Percentiles rank a stretch among this genome's conserved stretches.
These are phyloP conservation scores for Xerocomellus amylosporus DNA, from an alignment of 768 basidiomycete species.

Conservation along the genomic window DNA sequence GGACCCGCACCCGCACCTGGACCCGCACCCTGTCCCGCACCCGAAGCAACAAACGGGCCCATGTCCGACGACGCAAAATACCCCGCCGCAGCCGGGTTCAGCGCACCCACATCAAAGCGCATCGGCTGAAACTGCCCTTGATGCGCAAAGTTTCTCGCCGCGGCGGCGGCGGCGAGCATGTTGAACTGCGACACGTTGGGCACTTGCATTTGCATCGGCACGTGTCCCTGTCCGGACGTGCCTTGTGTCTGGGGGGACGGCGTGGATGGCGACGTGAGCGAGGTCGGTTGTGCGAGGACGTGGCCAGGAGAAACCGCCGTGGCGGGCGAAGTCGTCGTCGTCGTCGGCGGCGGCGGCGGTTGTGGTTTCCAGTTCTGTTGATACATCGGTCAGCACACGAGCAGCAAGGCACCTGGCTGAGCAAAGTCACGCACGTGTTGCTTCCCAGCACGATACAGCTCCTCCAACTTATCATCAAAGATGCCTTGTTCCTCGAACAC, in stretches of 20 bases:
- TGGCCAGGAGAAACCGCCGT: neutral
- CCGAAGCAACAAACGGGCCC: slow-evolving; percentile 10
- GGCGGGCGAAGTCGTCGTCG: slow-evolving; percentile 1
- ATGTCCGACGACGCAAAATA: slow-evolving; percentile 22
- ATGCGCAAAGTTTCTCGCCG: slow-evolving; percentile 23
- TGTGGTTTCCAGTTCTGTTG: slow-evolving; percentile 58
- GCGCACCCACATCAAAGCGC: slow-evolving; percentile 11
- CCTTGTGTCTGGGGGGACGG: neutral
- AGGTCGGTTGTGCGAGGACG: neutral
- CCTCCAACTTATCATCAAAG: slow-evolving; percentile 87
- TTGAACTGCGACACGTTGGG: slow-evolving; percentile 27
- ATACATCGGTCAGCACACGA: neutral
- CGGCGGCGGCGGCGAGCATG: slow-evolving; percentile 25
- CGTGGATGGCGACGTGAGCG: slow-evolving; percentile 7
- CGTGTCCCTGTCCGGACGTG: neutral
- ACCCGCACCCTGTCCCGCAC: slow-evolving; percentile 5
- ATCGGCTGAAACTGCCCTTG: slow-evolving; percentile 23
- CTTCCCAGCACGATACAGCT: slow-evolving; percentile 74
- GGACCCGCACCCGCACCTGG: neutral
- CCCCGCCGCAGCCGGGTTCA: slow-evolving; percentile 17
- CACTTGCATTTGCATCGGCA: neutral
- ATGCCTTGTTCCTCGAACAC: slow-evolving; percentile 68
- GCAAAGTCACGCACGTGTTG: slow-evolving; percentile 54
- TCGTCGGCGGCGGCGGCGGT: slow-evolving; percentile 17
- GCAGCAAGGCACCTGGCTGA: neutral